These are phyloP conservation scores for Astrothelium subdiscretum DNA, from an alignment of 495 filamentous ascomycete genomes.

Conservation along the genomic window DNA sequence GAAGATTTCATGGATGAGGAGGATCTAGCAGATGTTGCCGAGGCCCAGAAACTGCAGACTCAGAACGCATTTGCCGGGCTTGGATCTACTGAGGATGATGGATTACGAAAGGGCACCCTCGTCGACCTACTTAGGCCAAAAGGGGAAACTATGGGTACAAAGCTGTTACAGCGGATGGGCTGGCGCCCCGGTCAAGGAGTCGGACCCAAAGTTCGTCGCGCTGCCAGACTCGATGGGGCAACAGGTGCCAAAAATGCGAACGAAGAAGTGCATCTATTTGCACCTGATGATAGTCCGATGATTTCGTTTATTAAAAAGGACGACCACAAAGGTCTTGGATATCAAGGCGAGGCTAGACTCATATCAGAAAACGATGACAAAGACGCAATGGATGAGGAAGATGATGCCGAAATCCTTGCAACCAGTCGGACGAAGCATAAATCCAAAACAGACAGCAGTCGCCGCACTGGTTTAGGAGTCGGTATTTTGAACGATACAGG, in stretches of 20 bases:
- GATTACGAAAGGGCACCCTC: slow-evolving; percentile 42
- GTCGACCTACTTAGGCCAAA: slow-evolving; percentile 63
- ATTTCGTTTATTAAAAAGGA: slow-evolving; percentile 64
- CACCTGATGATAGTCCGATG: slow-evolving; percentile 73
- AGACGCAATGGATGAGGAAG: slow-evolving; percentile 10
- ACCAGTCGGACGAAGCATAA: slow-evolving; percentile 8
- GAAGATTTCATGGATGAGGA: slow-evolving; percentile 99
- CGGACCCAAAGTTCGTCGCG: slow-evolving; percentile 74
- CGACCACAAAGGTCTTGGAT: slow-evolving; percentile 75
- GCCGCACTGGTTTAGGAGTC: slow-evolving; percentile 62
- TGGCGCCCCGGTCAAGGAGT: slow-evolving; percentile 92
- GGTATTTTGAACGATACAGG: slow-evolving; percentile 89
- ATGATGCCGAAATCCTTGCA: slow-evolving; percentile 11
- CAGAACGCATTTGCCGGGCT: slow-evolving; percentile 61
- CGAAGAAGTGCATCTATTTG: slow-evolving; percentile 56
- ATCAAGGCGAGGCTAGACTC: slow-evolving; percentile 53
- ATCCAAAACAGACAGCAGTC: slow-evolving; percentile 11
- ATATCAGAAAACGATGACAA: slow-evolving; percentile 6
- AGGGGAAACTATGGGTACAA: slow-evolving; percentile 83
- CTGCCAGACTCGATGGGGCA: slow-evolving; percentile 53
- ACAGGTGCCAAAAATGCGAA: slow-evolving; percentile 26
- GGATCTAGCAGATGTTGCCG: slow-evolving; percentile 78
- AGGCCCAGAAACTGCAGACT: slow-evolving; percentile 61
- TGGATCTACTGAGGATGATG: slow-evolving; percentile 53
- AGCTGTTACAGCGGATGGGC: slow-evolving; percentile 84